Evolutionary conservation across 2,329 filamentous ascomycete species (phyloP), one percentile per base, ranked within the genome.

Genomic region (Zalaria sp.): DNA sequence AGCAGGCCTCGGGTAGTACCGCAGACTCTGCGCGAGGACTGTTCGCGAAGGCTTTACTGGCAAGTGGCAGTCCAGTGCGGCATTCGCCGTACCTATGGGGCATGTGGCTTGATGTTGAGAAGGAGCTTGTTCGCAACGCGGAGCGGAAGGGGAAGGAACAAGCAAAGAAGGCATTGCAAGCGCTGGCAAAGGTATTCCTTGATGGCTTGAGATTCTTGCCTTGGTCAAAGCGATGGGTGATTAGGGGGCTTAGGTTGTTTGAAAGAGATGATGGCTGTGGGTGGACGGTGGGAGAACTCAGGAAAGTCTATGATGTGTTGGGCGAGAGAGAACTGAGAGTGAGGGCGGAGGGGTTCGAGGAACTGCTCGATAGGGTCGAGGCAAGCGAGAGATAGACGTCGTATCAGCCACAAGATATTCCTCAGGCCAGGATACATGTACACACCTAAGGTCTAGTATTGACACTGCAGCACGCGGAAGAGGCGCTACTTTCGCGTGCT

Each of bases 271-370:
- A 49, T 46, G 32, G 47, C 6, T 49, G 54, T 43, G 40, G 56
- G n/a, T 47, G 77, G 52, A 51, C 44, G 1, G 60, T 62, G 11
- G 62, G 61, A 27, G 73, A 80, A 42, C 49, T 75, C 45, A 66
- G 61, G 40, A 65, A 65, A 39, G 55, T 78, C 10, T 75, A 72
- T 54, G 65, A 69, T 47, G 66, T 77, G 5, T 62, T 80, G 53
- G 61, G 65, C 9, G 77, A 81, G 58, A 78, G 78, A 57, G 77
- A 77, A 50, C 46, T 80, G 46, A 64, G 78, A 45, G 56, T 80
- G 25, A 27, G 46, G 29, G 37, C 41, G 5, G 46, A 48, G 10
- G 43, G 39, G 3, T 27, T 47, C 11, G 46, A 47, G 8, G 39
- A 40, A 31, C 4, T 41, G 4, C 25, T 41, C n/a, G 40, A 37